Conservation (phyloP, 106 monocot genomes). For the Apostasia ramifera region DNA sequence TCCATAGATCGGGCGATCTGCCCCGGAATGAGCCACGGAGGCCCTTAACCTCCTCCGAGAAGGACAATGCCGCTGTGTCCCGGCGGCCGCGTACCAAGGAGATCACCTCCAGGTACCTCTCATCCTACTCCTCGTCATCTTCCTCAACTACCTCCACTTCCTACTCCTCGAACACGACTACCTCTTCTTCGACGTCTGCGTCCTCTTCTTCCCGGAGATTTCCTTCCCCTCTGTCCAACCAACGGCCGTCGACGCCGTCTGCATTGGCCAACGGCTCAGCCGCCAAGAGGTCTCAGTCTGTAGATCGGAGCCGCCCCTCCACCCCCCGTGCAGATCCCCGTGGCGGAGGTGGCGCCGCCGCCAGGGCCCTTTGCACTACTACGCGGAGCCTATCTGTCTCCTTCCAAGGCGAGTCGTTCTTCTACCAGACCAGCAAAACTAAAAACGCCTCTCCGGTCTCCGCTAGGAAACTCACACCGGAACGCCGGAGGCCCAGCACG, state of each 20-base stretch:
- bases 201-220: conserved; percentile 34
- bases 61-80: conserved; percentile 42
- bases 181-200: conserved; percentile 22
- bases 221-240: conserved; percentile 38
- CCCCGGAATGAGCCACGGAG: conserved; percentile 1
- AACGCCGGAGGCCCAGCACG: conserved; percentile 21
- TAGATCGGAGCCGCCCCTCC: conserved; percentile 52
- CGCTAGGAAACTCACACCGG: conserved; percentile 22
- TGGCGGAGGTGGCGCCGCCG: conserved; percentile 7
- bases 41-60: conserved; percentile 62
- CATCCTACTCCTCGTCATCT: conserved; percentile 26
- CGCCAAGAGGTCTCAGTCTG: conserved; percentile 74
- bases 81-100: conserved; percentile 31
- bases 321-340: conserved; percentile 12
- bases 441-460: conserved; percentile 21
- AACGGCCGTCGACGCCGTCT: conserved; percentile 25
- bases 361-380: conserved; percentile 18
- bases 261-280: conserved; percentile 9
- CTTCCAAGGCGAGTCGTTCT: conserved; percentile 90
- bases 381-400: conserved; percentile 70
- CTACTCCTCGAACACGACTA: conserved; percentile 29
- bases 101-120: conserved; percentile 52
- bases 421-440: conserved; percentile 71
- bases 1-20: conserved; percentile 13
- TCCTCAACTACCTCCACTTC: conserved; percentile 12